phyloP scores from a whole-genome alignment of 495 filamentous ascomycete species.

The Trichoderma orchidacearum region DNA sequence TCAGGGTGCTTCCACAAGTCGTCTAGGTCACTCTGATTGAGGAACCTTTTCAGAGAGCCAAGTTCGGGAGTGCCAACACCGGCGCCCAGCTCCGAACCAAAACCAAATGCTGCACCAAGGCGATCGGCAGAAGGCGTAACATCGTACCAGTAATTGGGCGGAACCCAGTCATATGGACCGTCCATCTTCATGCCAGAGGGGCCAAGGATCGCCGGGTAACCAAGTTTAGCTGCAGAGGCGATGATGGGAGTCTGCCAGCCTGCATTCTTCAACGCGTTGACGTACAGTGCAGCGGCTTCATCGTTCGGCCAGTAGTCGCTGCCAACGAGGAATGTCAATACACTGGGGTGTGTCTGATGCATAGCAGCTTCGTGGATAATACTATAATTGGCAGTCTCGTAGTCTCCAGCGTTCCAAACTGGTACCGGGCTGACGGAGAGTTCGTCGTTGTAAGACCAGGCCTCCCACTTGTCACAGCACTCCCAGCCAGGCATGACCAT shows the following conservation, averaged over 20 bases:
- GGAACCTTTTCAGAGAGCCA: slow-evolving; percentile 37
- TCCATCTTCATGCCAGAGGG: slow-evolving; percentile 53
- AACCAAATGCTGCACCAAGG: slow-evolving; percentile 45
- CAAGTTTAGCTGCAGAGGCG: slow-evolving; percentile 41
- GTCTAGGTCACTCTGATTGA: slow-evolving; percentile 33
- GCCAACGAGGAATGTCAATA: slow-evolving; percentile 44
- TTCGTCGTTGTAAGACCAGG: slow-evolving; percentile 47
- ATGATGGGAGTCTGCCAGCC: slow-evolving; percentile 47
- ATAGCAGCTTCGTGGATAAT: slow-evolving; percentile 48
- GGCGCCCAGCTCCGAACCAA: slow-evolving; percentile 46
- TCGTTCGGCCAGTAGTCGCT: slow-evolving; percentile 53
- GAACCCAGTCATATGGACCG: slow-evolving; percentile 55
- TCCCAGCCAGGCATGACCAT: slow-evolving; percentile 56
- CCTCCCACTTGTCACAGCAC: slow-evolving; percentile 53
- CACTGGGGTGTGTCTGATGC: slow-evolving; percentile 43
- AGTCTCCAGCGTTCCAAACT: slow-evolving; percentile 39
- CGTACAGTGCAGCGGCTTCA: slow-evolving; percentile 35
- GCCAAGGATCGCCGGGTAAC: slow-evolving; percentile 34
- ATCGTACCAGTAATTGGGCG: slow-evolving; percentile 50
- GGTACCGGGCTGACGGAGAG: slow-evolving; percentile 18
- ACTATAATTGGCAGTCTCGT: slow-evolving; percentile 34
- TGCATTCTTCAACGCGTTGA: slow-evolving; percentile 29
- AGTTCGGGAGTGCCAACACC: slow-evolving; percentile 50
- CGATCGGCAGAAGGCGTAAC: slow-evolving; percentile 18
- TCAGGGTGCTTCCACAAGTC: slow-evolving; percentile 41